Evolutionary conservation across 1,284 basidiomycete genomes (phyloP).

Genomic region (Trametes polyzona): DNA sequence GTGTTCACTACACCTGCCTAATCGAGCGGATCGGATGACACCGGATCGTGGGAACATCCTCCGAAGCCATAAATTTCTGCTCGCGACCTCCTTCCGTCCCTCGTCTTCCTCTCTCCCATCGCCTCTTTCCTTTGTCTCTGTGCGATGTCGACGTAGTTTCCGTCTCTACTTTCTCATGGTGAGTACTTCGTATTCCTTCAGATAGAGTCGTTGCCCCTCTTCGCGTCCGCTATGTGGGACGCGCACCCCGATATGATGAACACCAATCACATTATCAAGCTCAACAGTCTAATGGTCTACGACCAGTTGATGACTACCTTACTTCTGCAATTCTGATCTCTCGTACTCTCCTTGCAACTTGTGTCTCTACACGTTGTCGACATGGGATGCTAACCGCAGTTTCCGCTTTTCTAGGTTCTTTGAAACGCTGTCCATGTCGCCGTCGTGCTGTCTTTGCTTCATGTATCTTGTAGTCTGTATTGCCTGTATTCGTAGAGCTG

Average conservation of each 20-base stretch:
- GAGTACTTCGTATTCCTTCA: neutral
- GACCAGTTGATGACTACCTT: conserved; percentile 26
- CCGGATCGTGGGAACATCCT: conserved; percentile 10
- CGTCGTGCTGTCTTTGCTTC: too few relatives aligned
- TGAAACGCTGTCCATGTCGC: neutral
- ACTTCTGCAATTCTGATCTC: conserved; percentile 32
- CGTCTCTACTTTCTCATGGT: neutral
- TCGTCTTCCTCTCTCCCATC: neutral
- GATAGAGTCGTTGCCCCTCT: too few relatives aligned
- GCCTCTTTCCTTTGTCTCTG: neutral
- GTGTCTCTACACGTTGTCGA: neutral
- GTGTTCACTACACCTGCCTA: conserved; percentile 1
- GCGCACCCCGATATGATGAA: conserved; percentile 19
- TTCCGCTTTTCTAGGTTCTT: neutral
- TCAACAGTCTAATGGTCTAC: conserved; percentile 32
- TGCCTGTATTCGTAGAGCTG: neutral
- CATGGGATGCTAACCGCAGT: neutral
- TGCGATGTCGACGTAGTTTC: neutral
- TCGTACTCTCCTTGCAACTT: neutral
- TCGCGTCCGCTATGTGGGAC: neutral
- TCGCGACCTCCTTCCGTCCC: neutral
- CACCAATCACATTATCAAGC: conserved; percentile 32
- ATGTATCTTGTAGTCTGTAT: neutral
- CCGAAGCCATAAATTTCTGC: neutral
- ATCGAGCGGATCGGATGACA: neutral